These are phyloP conservation scores for Piper longum DNA, from an alignment of 164 flowering plant species.

Conservation along the genomic window DNA sequence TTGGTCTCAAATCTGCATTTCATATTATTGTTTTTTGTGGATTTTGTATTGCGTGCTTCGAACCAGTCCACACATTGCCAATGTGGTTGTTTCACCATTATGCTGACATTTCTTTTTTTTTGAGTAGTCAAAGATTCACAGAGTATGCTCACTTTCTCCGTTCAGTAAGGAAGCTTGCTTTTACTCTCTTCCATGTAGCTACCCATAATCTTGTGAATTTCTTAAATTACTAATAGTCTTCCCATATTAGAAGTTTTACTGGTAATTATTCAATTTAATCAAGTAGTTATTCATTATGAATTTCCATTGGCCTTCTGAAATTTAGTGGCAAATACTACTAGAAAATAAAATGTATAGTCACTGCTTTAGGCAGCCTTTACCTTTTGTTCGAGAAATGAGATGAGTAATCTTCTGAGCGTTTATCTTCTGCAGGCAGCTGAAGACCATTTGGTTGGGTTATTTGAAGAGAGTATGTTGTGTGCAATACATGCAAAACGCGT, in stretches of 20 bases:
- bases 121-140: too few species aligned
- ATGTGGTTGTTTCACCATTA: too few species aligned
- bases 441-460: conserved; percentile 37
- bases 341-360: neutral
- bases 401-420: neutral
- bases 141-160: too few species aligned
- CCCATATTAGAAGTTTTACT: too few species aligned
- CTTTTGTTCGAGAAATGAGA: neutral
- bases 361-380: neutral
- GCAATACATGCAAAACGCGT: conserved; percentile 78
- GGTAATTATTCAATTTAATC: neutral
- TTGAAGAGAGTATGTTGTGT: conserved; percentile 57
- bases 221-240: too few species aligned
- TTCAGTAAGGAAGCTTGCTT: too few species aligned
- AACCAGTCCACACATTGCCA: too few species aligned
- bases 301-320: neutral
- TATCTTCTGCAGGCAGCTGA: conserved; percentile 47
- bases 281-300: neutral
- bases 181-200: too few species aligned
- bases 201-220: too few species aligned
- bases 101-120: too few species aligned
- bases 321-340: neutral
- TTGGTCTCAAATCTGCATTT: neutral
- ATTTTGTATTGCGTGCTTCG: neutral
- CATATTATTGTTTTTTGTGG: neutral